Percentiles rank a stretch among this genome's conserved stretches.
Evolutionary conservation across 2,329 filamentous ascomycete genomes (phyloP).

Genomic region (Huntiella omanensis): DNA sequence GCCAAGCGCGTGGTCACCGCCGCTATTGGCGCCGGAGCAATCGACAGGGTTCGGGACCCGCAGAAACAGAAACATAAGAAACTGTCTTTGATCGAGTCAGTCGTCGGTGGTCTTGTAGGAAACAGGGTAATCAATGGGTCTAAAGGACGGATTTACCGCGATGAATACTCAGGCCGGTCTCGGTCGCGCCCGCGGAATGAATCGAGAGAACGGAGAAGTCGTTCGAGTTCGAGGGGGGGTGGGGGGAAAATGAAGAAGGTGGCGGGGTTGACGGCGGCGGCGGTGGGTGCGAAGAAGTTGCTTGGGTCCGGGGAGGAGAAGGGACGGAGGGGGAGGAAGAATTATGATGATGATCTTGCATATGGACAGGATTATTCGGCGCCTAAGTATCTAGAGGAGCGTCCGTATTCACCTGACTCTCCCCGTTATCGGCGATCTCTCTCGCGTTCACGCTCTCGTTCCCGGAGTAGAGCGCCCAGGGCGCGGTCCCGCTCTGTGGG

Average conservation of each 20-base stretch:
- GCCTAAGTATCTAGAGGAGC: constrained; percentile 23
- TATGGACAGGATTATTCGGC: constrained; percentile 25
- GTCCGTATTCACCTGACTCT: constrained; percentile 1
- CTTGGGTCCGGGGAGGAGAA: constrained; percentile 20
- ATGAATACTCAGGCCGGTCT: constrained; percentile 40
- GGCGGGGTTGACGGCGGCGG: constrained; percentile 44
- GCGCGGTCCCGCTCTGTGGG: constrained; percentile 21
- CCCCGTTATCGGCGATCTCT: background rate
- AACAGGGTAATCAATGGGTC: constrained; percentile 75
- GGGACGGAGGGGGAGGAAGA: background rate
- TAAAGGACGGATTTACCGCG: constrained; percentile 45
- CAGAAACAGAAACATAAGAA: constrained; percentile 63
- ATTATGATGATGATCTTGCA: constrained; percentile 8
- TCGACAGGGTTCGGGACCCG: constrained; percentile 58
- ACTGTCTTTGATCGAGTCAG: constrained; percentile 67
- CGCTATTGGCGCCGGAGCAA: constrained; percentile 66
- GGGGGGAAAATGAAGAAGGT: constrained; percentile 22
- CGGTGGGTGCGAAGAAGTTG: constrained; percentile 40
- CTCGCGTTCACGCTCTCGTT: constrained; percentile 24
- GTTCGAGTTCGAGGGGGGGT: constrained; percentile 17
- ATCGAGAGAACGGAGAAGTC: constrained; percentile 26
- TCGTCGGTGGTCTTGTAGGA: constrained; percentile 71
- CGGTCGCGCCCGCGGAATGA: constrained; percentile 49
- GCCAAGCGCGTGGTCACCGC: constrained; percentile 82
- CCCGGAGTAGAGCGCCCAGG: constrained; percentile 10